These are phyloP conservation scores for Immersiella caudata DNA, from an alignment of 495 filamentous ascomycete species.

Conservation along the genomic window DNA sequence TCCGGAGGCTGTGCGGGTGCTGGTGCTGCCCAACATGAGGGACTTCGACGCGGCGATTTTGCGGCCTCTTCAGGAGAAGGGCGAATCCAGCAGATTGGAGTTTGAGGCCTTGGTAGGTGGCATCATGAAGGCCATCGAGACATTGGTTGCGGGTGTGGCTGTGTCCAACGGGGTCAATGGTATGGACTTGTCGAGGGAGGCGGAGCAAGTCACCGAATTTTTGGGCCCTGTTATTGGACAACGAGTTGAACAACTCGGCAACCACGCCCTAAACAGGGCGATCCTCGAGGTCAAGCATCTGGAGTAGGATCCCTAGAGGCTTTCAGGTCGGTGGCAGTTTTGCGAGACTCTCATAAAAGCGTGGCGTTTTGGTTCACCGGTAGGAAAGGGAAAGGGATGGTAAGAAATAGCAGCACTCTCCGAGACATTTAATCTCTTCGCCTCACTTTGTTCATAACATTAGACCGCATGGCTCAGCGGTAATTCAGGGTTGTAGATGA, in stretches of 20 bases:
- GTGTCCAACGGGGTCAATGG: conserved; percentile 34
- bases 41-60: conserved; percentile 71
- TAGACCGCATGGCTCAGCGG: background rate
- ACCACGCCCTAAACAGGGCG: conserved; percentile 52
- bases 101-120: conserved; percentile 64
- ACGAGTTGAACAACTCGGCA: conserved; percentile 55
- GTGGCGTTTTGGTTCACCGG: background rate
- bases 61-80: conserved; percentile 60
- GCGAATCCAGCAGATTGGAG: conserved; percentile 57
- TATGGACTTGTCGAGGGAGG: conserved; percentile 45
- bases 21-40: conserved; percentile 79
- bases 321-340: background rate
- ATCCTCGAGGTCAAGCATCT: conserved; percentile 52
- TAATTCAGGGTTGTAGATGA: background rate
- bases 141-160: conserved; percentile 36
- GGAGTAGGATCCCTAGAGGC: conserved; percentile 29
- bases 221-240: conserved; percentile 64
- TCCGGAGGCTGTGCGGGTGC: conserved; percentile 71
- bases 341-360: background rate
- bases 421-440: background rate
- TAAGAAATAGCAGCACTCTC: background rate
- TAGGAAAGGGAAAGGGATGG: background rate
- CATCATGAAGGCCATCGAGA: conserved; percentile 61
- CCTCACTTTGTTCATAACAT: background rate
- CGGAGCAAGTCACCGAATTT: conserved; percentile 55